Evolutionary conservation across 805 yeast genomes (phyloP).

Genomic region (Metschnikowia picachoensis): DNA sequence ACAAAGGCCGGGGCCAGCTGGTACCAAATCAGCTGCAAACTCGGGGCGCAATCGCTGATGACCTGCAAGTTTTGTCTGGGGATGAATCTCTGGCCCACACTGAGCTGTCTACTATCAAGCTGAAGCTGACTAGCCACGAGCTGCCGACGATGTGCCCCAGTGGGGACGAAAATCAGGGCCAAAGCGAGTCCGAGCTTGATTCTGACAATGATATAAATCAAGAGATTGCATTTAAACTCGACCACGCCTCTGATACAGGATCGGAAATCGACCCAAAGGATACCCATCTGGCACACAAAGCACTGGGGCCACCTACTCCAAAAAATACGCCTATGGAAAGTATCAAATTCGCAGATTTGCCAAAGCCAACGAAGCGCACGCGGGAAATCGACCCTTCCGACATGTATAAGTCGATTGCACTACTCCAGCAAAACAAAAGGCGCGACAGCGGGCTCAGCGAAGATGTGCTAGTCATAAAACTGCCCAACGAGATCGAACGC

Average conservation of each 20-base stretch:
- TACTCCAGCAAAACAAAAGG: constrained; percentile 54
- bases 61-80: not conserved
- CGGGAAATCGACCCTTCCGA: constrained; percentile 67
- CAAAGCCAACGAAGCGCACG: constrained; percentile 45
- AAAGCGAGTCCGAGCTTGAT: no score
- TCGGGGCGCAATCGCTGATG: not conserved
- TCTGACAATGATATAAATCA: no score
- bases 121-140: constrained; percentile 6
- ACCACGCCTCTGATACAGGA: not conserved
- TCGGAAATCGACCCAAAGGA: not conserved
- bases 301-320: not conserved
- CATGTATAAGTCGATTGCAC: constrained; percentile 76
- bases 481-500: constrained; percentile 69
- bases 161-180: no score
- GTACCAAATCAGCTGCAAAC: no score
- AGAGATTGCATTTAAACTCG: not conserved
- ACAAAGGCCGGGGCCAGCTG: constrained; percentile 23
- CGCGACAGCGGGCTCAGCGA: constrained; percentile 44
- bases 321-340: constrained; percentile 19
- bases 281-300: not conserved
- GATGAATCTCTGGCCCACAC: not conserved
- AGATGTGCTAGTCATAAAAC: constrained; percentile 70
- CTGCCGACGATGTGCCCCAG: no score
- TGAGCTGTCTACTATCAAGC: constrained; percentile 12
- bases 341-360: constrained; percentile 58